Base-by-base conservation (phyloP, 306 rosid genomes). In the Ormosia semicastrata region DNA sequence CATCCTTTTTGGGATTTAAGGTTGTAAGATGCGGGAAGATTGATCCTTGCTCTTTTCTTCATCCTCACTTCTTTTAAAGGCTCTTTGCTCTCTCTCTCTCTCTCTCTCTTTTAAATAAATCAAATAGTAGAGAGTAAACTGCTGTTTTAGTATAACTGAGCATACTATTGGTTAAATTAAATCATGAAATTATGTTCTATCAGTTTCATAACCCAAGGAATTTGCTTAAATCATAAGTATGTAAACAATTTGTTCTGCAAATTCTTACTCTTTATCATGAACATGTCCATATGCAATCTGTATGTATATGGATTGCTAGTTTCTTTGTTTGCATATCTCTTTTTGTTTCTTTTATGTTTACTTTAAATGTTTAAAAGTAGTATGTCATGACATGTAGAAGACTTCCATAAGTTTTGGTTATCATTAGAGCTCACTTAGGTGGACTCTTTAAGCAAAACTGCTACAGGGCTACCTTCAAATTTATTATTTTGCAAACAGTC, bases 11-110 rank as follows among this genome's bases (percentile, higher is more conserved):
- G 85, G 65, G 75, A 67, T 80, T 78, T 79, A 64, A 64, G 80
- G 64, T 66, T 74, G 72, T 66, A 46, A 73, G 77, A 74, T 74
- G 40, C 18, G 8, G 71, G 39, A 81, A 73, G 76, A 43, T 77
- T 82, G 66, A 79, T 71, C 66, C 68, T 84, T 76, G 71, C 68
- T 60, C 32, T 72, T 66, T 75, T 78, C 87, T 80, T 76, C 75
- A 78, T 82, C 78, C 81, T 84, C 71, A 37, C 75, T 70, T 75
- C 71, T 75, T 77, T 69, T 66, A 37, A 65, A 77, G 59, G 12
- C 64, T 75, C 34, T 40, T 36, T 52, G n/a, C 29, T 24, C 24
- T 24, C 24, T 24, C 24, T 24, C 24, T 24, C 59, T 75, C 24
- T 37, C 53, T 37, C 15, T 13, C 17, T 14, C 8, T 66, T 37